Conservation (phyloP, 2,329 filamentous ascomycete genomes). For the Cercospora beticola region DNA sequence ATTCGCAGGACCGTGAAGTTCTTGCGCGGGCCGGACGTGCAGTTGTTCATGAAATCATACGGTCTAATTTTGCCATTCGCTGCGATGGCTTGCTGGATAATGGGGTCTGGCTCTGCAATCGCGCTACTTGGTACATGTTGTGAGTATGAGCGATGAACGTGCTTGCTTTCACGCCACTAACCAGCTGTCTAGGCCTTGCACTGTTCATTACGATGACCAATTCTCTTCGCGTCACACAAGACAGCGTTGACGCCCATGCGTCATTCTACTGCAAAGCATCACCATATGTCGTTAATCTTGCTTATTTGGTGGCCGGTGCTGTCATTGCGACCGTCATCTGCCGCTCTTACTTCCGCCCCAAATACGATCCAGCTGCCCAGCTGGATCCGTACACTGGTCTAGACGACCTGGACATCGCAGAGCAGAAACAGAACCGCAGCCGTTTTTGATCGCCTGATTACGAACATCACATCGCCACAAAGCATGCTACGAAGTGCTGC, state of each 20-base stretch:
- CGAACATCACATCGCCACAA: not conserved
- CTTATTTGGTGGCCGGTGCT: not conserved
- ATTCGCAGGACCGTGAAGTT: not conserved
- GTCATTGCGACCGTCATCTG: not conserved
- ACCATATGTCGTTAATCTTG: not conserved
- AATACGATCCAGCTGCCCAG: slow-evolving; percentile 6
- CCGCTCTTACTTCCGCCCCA: not conserved
- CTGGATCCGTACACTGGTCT: not conserved
- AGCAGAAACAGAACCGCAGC: not conserved
- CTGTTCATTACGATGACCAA: not conserved
- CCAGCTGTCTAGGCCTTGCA: not conserved
- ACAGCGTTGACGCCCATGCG: not conserved
- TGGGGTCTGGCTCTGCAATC: not conserved
- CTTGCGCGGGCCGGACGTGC: not conserved
- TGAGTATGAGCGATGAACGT: not conserved
- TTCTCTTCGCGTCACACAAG: not conserved
- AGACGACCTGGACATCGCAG: slow-evolving; percentile 8
- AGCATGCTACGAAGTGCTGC: not conserved
- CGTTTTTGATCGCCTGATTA: not conserved
- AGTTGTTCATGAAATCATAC: not conserved
- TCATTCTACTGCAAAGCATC: not conserved
- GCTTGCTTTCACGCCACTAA: not conserved
- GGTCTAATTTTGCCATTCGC: not conserved
- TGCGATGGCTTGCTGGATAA: not conserved
- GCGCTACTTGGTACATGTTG: not conserved